A percentile compares a stretch with the other conserved stretches of the same genome.
phyloP scores from a whole-genome alignment of 176 grass and related monocot species.

The Cenchrus americanus region DNA sequence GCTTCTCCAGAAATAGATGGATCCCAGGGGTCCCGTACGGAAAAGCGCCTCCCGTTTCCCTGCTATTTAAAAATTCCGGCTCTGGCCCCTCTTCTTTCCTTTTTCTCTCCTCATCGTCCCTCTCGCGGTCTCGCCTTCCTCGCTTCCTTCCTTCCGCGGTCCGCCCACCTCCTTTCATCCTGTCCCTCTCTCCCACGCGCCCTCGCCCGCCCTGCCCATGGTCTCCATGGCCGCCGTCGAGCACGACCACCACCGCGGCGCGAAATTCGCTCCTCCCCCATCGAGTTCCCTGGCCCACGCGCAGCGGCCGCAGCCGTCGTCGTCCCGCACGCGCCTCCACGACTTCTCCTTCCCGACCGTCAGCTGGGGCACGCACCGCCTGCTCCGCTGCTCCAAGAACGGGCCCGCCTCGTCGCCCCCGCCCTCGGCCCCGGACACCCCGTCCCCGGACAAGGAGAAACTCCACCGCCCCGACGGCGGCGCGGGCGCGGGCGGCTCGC shows the following conservation, averaged over 20 bases:
- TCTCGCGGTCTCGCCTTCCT: not conserved
- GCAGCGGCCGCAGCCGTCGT: not conserved
- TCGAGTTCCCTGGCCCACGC: not conserved
- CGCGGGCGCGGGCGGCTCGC: constrained; percentile 9
- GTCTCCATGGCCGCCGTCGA: constrained; percentile 58
- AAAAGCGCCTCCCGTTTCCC: constrained; percentile 3
- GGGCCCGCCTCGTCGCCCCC: constrained; percentile 15
- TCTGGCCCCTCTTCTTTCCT: not conserved
- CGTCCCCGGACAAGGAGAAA: constrained; percentile 42
- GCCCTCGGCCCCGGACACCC: not conserved
- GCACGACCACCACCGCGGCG: not conserved
- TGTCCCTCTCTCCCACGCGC: constrained; percentile 9
- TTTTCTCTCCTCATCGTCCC: not conserved
- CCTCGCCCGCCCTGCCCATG: constrained; percentile 12
- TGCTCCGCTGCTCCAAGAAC: constrained; percentile 64
- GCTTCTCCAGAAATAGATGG: not conserved
- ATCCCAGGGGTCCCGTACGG: not conserved
- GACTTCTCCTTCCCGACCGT: constrained; percentile 59
- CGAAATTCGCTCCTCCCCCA: not conserved
- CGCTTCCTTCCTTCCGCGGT: not conserved
- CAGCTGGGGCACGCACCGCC: constrained; percentile 67
- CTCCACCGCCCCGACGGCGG: not conserved
- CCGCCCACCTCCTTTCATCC: not conserved
- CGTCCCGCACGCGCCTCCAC: constrained; percentile 47
- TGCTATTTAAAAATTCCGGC: constrained; percentile 44